Base-by-base conservation (phyloP, 495 filamentous ascomycete species). In the Aspergillus bertholletiae region DNA sequence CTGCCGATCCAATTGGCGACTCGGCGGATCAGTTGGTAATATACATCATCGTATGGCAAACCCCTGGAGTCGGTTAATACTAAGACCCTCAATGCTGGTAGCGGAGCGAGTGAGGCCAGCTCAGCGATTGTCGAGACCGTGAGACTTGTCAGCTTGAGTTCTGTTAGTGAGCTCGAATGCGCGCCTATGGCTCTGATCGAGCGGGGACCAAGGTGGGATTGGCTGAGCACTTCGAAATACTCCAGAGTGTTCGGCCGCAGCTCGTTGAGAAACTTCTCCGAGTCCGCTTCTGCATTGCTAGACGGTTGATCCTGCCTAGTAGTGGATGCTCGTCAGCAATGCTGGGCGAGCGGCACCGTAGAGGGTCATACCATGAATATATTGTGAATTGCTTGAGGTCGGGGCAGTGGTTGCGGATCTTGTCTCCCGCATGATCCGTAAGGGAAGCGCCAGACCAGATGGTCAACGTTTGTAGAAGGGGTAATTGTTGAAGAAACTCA, bases 371-470 rank as follows among this genome's bases (percentile, higher is more conserved):
- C 76, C 79, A 83, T 46, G 57, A 66, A 52, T 75, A 86, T 48
- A 87, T 82, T 20, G 72, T 78, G 18, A 92, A 60, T 27, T 79
- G 72, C 39, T 80, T 74, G 58, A 92, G 87, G 9, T 75, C 60
- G 3, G 79, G 82, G 54, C 87, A 92, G 59, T 80, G 71, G 34
- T 74, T 55, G 15, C 69, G 64, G 27, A 92, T 78, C n/a, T 79
- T 72, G 8, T 64, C 63, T 13, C 78, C 78, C 7, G 74, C 72
- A 37, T 79, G 76, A 32, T 75, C 68, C 41, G 68, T 74, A 0
- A 92, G 74, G 18, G 80, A 72, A 23, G 70, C 73, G 6, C 85
- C 86, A 53, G 84, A 75, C 60, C 73, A 81, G 5, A 89, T 66
- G 20, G 75, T 72, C 20, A 91, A 62, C 5, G 69, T 63, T 41